A percentile compares a stretch with the other conserved stretches of the same genome.
Evolutionary conservation across 208 protist species (phyloP).

Genomic region (Balamuthia mandrillaris): DNA sequence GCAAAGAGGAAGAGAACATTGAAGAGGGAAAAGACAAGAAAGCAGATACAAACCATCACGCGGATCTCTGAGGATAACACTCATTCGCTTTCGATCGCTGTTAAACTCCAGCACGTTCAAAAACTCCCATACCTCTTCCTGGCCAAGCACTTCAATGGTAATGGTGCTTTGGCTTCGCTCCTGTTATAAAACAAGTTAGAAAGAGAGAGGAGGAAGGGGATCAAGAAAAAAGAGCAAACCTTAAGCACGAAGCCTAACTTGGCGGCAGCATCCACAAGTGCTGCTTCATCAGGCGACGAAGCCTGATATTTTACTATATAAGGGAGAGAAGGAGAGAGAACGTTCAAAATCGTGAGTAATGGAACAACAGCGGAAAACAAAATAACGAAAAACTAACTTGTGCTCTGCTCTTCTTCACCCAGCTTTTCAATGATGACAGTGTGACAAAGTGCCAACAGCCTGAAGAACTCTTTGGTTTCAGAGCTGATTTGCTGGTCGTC

Average conservation of each 20-base stretch:
- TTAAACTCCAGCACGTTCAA: conserved; percentile 72
- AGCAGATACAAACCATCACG: background rate
- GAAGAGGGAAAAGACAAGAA: background rate
- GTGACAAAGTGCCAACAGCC: conserved; percentile 8
- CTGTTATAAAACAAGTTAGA: background rate
- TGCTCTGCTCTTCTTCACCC: background rate
- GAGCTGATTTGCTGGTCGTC: background rate
- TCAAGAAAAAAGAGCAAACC: background rate
- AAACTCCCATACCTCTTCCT: conserved; percentile 47
- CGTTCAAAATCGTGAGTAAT: too few relatives aligned
- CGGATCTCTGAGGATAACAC: conserved; percentile 47
- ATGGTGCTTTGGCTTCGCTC: background rate
- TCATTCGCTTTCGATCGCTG: conserved; percentile 69
- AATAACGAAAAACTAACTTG: too few relatives aligned
- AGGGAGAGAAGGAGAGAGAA: background rate
- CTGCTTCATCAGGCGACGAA: conserved; percentile 69
- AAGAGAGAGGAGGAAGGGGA: background rate
- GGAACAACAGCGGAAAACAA: too few relatives aligned
- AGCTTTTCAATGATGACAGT: conserved; percentile 15
- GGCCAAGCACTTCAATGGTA: conserved; percentile 15
- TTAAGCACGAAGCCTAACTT: conserved; percentile 60
- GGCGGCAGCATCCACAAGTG: conserved; percentile 64
- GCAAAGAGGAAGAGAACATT: background rate
- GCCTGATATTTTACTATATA: conserved; percentile 55
- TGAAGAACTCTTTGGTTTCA: background rate